Evolutionary conservation across 352 stramenopile species (phyloP), one percentile per base, ranked within the genome.

Genomic region (Globisporangium rhizosaccharum): DNA sequence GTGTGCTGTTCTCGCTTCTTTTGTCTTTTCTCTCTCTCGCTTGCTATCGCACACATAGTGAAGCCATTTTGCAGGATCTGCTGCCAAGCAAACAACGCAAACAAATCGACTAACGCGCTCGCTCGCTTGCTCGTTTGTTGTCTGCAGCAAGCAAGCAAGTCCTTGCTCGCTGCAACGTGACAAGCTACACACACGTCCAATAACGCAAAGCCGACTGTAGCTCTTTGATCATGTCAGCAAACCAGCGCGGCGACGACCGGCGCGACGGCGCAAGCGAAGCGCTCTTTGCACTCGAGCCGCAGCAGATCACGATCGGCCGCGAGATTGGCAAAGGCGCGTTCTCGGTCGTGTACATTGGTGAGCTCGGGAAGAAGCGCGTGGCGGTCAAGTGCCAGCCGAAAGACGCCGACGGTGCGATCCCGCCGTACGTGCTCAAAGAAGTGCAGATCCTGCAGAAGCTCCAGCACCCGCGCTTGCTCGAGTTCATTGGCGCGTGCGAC

Each of bases 381-480:
- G 85, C 85, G 4, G 83, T 94, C 67, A 94, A 94, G 64, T 91
- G 85, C 53, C 85, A 94, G 56, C 81, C 85, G 17, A 93, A 92
- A 61, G 81, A 90, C 52, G 80, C 70, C 23, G 61, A 88, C 9
- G 85, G 81, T 36, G 64, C 75, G 33, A 85, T 92, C 62, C 83
- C 83, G 15, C 70, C 70, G 12, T 92, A 90, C 52, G 79, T 94
- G 57, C 62, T 88, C 57, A 77, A 87, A 41, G 85, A 94, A 42
- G 80, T 94, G 49, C 75, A 88, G 59, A 76, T 92, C 51, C 68
- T 90, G 39, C 67, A 79, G 46, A 61, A 80, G 39, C 72, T 94
- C 56, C 72, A 66, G 48, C 85, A 94, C 63, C 73, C 79, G 53
- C 80, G 82, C 57, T 72, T 94, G 41, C 66, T 94, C 65, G 71